Base-by-base conservation (phyloP, 164 flowering plant species). In the Nymphaea colorata region DNA sequence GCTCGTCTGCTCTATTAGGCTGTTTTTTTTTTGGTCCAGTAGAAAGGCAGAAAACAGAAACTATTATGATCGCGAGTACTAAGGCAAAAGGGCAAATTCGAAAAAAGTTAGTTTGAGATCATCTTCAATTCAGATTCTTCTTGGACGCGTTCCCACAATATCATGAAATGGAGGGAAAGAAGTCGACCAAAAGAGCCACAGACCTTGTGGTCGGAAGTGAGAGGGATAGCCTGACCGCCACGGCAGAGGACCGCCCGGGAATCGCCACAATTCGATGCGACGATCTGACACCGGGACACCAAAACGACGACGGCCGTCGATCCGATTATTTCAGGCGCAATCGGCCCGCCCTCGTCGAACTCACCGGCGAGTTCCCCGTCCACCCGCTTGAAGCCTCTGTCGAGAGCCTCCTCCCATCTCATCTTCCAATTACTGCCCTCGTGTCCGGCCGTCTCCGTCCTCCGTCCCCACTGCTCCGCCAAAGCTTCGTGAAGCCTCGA, bases 181-280 rank as follows among this genome's bases (percentile, higher is more conserved):
- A 47, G 55, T 12, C 12, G 11, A 12, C 55, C 11, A 25, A 25
- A 47, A 47, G 55, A 47, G 3, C 2, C 55, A 12, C 55, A 47
- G 55, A 92, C 98, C 98, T 86, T 92, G 64, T 92, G 98, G 80
- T 92, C 96, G 55, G 42, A 45, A 16, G 93, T 84, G 70, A 92
- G 77, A 3, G 92, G 76, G 18, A 89, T 70, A 3, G 83, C 85
- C 10, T 67, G 76, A 5, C 93, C 91, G 8, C 73, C 83, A 0
- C 92, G 79, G 0, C 76, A 81, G 3, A 92, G 43, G 53, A 89
- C 96, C 5, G 90, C 98, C 65, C 96, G 82, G 0, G 91, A 88
- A 67, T 92, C 96, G 10, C 98, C 94, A 61, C 98, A 89, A 61
- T 90, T 92, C 2, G 93, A 92, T 43, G 88, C 94, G 43, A 89